Conservation (phyloP, 352 stramenopile species). For the Achlya hypogyna region DNA sequence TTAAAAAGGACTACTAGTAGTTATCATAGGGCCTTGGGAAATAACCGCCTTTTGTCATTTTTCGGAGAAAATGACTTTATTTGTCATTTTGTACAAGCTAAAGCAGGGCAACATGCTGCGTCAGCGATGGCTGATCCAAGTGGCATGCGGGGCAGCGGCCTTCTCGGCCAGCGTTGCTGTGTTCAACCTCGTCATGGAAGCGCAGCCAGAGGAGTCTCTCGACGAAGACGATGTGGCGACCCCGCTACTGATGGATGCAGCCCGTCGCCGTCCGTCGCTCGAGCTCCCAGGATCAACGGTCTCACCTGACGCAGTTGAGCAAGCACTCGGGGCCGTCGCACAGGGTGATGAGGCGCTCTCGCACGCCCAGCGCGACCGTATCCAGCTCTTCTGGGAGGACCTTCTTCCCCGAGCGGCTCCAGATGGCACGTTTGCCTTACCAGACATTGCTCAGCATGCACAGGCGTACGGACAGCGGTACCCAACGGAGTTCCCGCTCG, state of each 20-base stretch:
- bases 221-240: background rate
- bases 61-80: background rate
- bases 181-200: constrained; percentile 70
- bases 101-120: constrained; percentile 8
- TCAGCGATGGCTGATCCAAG: constrained; percentile 15
- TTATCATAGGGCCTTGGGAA: too few relatives aligned
- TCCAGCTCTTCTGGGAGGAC: constrained; percentile 17
- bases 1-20: too few relatives aligned
- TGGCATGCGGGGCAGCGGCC: constrained; percentile 53
- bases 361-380: background rate
- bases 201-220: constrained; percentile 56
- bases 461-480: constrained; percentile 64
- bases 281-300: background rate
- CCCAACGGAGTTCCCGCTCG: constrained; percentile 62
- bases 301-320: constrained; percentile 41
- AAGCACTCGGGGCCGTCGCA: constrained; percentile 29
- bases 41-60: background rate
- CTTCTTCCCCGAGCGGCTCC: background rate
- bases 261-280: background rate
- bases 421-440: background rate
- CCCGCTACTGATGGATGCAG: background rate
- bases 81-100: background rate
- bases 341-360: constrained; percentile 29
- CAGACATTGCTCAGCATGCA: background rate
- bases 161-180: constrained; percentile 69